phyloP scores from a whole-genome alignment of 148 eudicot species.

The Camellia japonica region DNA sequence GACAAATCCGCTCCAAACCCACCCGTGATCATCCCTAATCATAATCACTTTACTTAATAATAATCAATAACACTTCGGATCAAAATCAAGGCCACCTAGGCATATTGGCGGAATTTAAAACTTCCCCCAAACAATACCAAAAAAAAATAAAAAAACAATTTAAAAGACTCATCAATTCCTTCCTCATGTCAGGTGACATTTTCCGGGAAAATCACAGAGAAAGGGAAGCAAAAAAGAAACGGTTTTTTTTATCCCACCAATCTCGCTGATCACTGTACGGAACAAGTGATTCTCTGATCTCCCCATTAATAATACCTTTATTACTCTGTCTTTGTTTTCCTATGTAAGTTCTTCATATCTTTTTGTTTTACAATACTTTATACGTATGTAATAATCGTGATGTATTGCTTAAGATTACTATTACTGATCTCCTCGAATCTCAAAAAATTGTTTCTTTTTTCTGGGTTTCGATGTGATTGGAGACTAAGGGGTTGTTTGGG shows the following conservation, averaged over 20 bases:
- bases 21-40: too few species aligned
- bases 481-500: too few species aligned
- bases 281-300: background rate
- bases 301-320: background rate
- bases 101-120: background rate
- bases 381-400: background rate
- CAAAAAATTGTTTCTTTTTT: background rate
- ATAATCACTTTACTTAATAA: too few species aligned
- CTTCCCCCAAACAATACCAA: constrained; percentile 6
- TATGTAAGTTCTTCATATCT: background rate
- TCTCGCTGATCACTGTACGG: background rate
- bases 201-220: background rate
- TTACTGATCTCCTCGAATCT: background rate
- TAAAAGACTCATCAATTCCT: background rate
- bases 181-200: background rate
- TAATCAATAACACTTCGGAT: too few species aligned
- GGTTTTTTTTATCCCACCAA: background rate
- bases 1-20: too few species aligned
- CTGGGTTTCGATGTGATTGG: background rate
- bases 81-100: too few species aligned
- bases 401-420: background rate
- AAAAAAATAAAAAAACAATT: background rate
- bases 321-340: background rate
- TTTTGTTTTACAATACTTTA: background rate
- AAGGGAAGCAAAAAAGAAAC: background rate